These are phyloP conservation scores for Tinospora cordifolia DNA, from an alignment of 164 flowering plant species.

Conservation along the genomic window DNA sequence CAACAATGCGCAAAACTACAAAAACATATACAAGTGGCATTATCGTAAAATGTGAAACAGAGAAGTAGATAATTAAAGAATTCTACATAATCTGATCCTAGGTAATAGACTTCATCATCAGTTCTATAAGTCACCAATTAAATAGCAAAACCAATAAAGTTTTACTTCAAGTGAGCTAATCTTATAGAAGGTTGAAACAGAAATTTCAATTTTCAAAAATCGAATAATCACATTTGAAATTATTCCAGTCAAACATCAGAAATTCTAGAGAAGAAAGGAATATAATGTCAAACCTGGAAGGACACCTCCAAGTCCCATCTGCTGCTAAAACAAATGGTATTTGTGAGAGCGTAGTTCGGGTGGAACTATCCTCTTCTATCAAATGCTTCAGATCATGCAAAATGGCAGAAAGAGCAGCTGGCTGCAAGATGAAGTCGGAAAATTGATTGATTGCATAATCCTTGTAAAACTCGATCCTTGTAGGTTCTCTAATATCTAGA, in stretches of 20 bases:
- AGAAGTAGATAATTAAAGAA: too few relatives aligned
- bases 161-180: too few relatives aligned
- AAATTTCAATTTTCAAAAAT: too few relatives aligned
- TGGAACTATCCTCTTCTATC: conserved; percentile 56
- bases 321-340: conserved; percentile 70
- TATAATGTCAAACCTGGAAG: conserved; percentile 49
- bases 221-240: background rate
- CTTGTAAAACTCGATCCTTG: conserved; percentile 64
- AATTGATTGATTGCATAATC: conserved; percentile 61
- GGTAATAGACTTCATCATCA: too few relatives aligned
- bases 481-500: conserved; percentile 58
- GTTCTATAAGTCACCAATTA: too few relatives aligned
- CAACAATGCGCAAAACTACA: too few relatives aligned
- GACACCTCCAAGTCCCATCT: conserved; percentile 70
- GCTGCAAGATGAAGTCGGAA: conserved; percentile 54
- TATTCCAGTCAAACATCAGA: background rate
- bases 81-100: too few relatives aligned
- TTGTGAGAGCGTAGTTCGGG: conserved; percentile 37
- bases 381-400: conserved; percentile 54
- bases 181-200: too few relatives aligned
- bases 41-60: too few relatives aligned
- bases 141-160: too few relatives aligned
- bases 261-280: background rate
- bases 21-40: too few relatives aligned
- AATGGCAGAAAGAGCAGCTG: conserved; percentile 50